phyloP scores from a whole-genome alignment of 129 eudicot genomes.

The Saussurea involucrata region DNA sequence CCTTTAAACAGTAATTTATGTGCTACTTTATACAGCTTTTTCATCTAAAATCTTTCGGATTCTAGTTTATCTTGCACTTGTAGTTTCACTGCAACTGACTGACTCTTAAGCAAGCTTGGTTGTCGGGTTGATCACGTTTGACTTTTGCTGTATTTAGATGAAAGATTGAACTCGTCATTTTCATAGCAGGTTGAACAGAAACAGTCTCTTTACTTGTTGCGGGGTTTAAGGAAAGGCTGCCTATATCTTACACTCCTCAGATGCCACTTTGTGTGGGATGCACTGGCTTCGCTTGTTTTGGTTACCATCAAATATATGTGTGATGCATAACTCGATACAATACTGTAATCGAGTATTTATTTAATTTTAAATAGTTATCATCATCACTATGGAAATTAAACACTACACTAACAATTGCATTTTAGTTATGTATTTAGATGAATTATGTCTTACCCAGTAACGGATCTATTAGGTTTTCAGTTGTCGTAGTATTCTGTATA shows the following conservation, averaged over 20 bases:
- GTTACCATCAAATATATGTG: not conserved
- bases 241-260: not conserved
- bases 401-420: not conserved
- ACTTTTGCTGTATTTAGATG: constrained; percentile 3
- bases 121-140: constrained; percentile 7
- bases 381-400: not conserved
- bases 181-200: not conserved
- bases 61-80: not conserved
- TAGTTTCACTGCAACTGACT: constrained; percentile 8
- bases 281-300: not conserved
- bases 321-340: not conserved
- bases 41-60: not conserved
- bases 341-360: not conserved
- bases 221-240: not conserved
- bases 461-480: constrained; percentile 42
- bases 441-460: constrained; percentile 47
- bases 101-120: not conserved
- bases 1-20: constrained; percentile 15
- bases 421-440: too few species aligned
- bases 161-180: not conserved
- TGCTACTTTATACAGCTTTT: constrained; percentile 12
- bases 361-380: too few species aligned
- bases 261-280: not conserved
- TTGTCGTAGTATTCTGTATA: constrained; percentile 14
- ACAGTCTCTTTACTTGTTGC: not conserved